Evolutionary conservation across 345 rosid genomes (phyloP).

Genomic region (Chamaenerion angustifolium): DNA sequence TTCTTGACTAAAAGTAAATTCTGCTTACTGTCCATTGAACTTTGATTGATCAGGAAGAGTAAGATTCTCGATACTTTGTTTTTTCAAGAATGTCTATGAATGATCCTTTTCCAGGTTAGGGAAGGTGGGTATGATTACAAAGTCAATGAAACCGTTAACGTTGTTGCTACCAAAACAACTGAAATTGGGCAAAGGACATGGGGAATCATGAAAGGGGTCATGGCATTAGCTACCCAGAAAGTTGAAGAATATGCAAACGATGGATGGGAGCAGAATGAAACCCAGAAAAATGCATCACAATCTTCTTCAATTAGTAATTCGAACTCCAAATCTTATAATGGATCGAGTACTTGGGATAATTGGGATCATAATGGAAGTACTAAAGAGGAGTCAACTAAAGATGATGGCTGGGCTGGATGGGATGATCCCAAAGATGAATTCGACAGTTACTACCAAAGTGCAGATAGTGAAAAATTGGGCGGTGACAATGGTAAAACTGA

Average conservation of each 20-base stretch:
- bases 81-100: too few relatives aligned
- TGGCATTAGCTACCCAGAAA: slow-evolving; percentile 79
- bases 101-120: slow-evolving; percentile 42
- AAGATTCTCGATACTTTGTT: too few relatives aligned
- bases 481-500: slow-evolving; percentile 62
- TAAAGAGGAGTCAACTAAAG: slow-evolving; percentile 26
- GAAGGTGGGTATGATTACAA: slow-evolving; percentile 88
- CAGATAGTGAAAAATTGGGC: slow-evolving; percentile 31
- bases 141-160: slow-evolving; percentile 84
- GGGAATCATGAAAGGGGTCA: slow-evolving; percentile 95
- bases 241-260: slow-evolving; percentile 74
- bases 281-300: slow-evolving; percentile 20
- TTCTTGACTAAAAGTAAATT: too few relatives aligned
- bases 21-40: too few relatives aligned
- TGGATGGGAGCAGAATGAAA: slow-evolving; percentile 42
- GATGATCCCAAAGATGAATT: slow-evolving; percentile 68
- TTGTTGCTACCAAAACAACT: slow-evolving; percentile 70
- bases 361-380: slow-evolving; percentile 60
- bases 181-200: slow-evolving; percentile 93
- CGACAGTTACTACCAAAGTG: slow-evolving; percentile 41
- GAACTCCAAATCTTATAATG: slow-evolving; percentile 3
- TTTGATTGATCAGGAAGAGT: too few relatives aligned
- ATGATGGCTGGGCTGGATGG: slow-evolving; percentile 88
- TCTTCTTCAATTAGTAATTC: slow-evolving; percentile 22
- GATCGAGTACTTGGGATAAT: slow-evolving; percentile 63